These are phyloP conservation scores for Cladophialophora immunda DNA, from an alignment of 2,329 filamentous ascomycete genomes.

Conservation along the genomic window DNA sequence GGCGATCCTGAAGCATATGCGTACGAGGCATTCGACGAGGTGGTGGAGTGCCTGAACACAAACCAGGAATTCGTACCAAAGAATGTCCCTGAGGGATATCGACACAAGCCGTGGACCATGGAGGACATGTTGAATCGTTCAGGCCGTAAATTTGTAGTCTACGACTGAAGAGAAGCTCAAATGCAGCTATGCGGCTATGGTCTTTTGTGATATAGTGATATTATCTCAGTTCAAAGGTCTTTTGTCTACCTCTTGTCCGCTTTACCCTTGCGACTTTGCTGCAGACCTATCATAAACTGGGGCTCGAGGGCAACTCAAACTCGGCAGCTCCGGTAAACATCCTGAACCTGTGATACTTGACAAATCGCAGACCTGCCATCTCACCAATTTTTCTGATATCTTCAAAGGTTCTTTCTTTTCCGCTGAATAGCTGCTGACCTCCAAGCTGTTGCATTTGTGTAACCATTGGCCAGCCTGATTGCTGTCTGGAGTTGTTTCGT, in stretches of 20 bases:
- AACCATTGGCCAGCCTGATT: constrained; percentile 17
- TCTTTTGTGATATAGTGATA: no score
- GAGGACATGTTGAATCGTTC: not conserved
- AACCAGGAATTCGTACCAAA: constrained; percentile 7
- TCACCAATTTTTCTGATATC: constrained; percentile 22
- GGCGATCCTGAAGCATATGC: constrained; percentile 60
- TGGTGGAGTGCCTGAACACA: not conserved
- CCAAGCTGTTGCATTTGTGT: constrained; percentile 18
- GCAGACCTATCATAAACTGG: constrained; percentile 10
- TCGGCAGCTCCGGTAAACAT: constrained; percentile 20
- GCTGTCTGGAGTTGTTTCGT: constrained; percentile 9
- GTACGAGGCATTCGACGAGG: constrained; percentile 48
- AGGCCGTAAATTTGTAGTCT: not conserved
- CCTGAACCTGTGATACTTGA: constrained; percentile 22
- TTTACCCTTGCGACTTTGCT: no score
- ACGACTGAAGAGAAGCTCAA: no score
- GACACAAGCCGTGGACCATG: constrained; percentile 24
- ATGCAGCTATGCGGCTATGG: no score
- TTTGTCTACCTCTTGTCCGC: no score
- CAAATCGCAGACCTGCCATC: constrained; percentile 15
- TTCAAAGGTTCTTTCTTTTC: constrained; percentile 16
- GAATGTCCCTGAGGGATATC: constrained; percentile 12
- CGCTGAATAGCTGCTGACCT: constrained; percentile 17
- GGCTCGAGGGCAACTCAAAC: constrained; percentile 13
- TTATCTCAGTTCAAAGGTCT: no score